These are phyloP conservation scores for Stagonosporopsis rhizophila DNA, from an alignment of 2,329 filamentous ascomycete genomes.

Conservation along the genomic window DNA sequence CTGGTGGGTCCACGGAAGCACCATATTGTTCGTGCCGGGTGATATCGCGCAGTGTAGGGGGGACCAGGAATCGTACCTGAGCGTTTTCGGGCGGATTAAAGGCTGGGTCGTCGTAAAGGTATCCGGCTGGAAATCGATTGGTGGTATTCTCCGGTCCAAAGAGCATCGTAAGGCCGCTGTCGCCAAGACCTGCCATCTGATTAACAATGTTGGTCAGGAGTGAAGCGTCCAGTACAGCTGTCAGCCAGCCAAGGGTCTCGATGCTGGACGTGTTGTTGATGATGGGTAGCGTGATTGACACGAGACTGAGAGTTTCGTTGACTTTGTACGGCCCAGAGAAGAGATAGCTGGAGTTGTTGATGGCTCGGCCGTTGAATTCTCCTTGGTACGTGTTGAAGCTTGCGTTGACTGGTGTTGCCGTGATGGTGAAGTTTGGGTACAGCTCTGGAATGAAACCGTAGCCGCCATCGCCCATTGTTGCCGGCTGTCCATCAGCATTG, in stretches of 20 bases:
- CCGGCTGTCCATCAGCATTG: constrained; percentile 63
- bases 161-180: constrained; percentile 73
- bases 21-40: constrained; percentile 40
- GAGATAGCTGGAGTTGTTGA: constrained; percentile 64
- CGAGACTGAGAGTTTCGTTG: constrained; percentile 74
- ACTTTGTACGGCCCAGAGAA: constrained; percentile 77
- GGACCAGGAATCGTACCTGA: constrained; percentile 42
- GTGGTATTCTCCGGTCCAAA: constrained; percentile 71
- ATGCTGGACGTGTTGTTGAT: constrained; percentile 67
- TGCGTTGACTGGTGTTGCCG: constrained; percentile 41
- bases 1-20: constrained; percentile 29
- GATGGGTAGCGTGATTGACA: constrained; percentile 84
- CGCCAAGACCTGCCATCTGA: constrained; percentile 73
- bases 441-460: constrained; percentile 75
- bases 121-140: constrained; percentile 60
- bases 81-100: constrained; percentile 32
- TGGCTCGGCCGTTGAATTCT: constrained; percentile 50
- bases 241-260: constrained; percentile 83
- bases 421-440: constrained; percentile 81
- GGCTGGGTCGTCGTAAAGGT: constrained; percentile 38
- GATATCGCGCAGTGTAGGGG: constrained; percentile 39
- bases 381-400: constrained; percentile 49
- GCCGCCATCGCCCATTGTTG: constrained; percentile 66
- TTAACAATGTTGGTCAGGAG: constrained; percentile 68
- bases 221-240: constrained; percentile 73